Base-by-base conservation (phyloP, 306 rosid species). In the Hippophae rhamnoides region DNA sequence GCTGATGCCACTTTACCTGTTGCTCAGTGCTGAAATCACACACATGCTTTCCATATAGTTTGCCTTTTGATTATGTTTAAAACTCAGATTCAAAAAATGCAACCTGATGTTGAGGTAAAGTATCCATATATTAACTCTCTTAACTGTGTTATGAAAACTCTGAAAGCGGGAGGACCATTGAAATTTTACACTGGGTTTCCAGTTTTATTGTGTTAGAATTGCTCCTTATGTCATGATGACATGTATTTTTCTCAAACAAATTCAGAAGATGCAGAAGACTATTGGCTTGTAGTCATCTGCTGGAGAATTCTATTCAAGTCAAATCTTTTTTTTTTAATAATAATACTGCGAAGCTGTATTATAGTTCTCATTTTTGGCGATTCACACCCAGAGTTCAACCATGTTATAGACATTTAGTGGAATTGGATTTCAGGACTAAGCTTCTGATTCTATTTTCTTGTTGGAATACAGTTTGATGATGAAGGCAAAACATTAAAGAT, bases 31-130 rank as follows among this genome's bases (percentile, higher is more conserved):
- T 79, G 99, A 38, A 41, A 92, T 57, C 88, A 92, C 84, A 18
- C 23, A 18, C 0, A 18, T 0, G 1, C 1, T 18, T 18, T 18
- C 23, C 23, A 18, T 18, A 18, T 82, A 92, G 93, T 83, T 80
- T 92, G 71, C 98, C 98, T 47, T 92, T 88, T 67, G 95, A 92
- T 72, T 92, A 92, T 14, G 95, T 92, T 92, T 43, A 92, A 92
- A 77, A 92, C 98, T 52, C 98, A 92, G 67, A 88, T 88, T 60
- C 98, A 87, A 80, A 92, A 87, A 74, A 92, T 92, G 98, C 96
- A 92, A 69, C 96, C 98, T 13, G 85, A 87, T 77, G 95, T 93
- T 13, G 78, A 81, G 13, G 98, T 95, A 64, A 85, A 81, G 80
- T 83, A 78, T 71, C 98, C 96, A 27, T 92, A 85, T 81, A 74